A percentile compares a stretch with the other conserved stretches of the same genome.
Evolutionary conservation across 2,329 filamentous ascomycete genomes (phyloP).

Genomic region (Rhynchosporium agropyri): DNA sequence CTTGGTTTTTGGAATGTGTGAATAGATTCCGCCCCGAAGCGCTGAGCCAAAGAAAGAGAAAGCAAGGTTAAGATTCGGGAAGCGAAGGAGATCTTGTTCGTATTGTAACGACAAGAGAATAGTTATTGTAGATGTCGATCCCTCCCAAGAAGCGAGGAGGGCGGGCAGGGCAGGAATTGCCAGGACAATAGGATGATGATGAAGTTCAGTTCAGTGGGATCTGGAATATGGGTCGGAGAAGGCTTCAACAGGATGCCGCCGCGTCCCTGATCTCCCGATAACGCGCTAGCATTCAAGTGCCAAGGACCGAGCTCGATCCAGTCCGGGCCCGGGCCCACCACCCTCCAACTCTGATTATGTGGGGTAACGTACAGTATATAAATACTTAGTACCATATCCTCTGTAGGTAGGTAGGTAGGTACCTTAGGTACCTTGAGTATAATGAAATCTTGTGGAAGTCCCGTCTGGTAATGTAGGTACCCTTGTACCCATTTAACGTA

Average conservation of each 20-base stretch:
- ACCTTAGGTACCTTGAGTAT: no score
- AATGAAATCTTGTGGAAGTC: no score
- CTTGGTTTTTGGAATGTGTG: not conserved
- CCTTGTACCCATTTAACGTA: no score
- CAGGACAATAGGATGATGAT: constrained; percentile 13
- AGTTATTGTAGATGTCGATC: not conserved
- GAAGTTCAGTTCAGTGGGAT: not conserved
- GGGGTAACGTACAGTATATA: not conserved
- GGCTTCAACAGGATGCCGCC: no score
- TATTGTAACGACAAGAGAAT: not conserved
- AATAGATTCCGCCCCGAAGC: not conserved
- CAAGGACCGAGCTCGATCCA: not conserved
- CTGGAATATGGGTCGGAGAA: no score
- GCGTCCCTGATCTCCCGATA: not conserved
- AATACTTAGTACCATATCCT: no score
- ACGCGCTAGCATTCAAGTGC: not conserved
- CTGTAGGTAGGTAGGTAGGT: no score
- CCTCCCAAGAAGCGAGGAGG: constrained; percentile 13
- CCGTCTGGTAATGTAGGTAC: no score
- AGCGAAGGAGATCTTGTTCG: not conserved
- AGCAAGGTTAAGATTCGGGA: not conserved
- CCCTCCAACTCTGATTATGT: constrained; percentile 2
- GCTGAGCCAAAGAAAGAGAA: no score
- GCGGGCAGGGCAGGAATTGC: constrained; percentile 8
- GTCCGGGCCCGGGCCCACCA: not conserved